Conservation (phyloP, 805 yeast genomes). For the Candida vartiovaarae region DNA sequence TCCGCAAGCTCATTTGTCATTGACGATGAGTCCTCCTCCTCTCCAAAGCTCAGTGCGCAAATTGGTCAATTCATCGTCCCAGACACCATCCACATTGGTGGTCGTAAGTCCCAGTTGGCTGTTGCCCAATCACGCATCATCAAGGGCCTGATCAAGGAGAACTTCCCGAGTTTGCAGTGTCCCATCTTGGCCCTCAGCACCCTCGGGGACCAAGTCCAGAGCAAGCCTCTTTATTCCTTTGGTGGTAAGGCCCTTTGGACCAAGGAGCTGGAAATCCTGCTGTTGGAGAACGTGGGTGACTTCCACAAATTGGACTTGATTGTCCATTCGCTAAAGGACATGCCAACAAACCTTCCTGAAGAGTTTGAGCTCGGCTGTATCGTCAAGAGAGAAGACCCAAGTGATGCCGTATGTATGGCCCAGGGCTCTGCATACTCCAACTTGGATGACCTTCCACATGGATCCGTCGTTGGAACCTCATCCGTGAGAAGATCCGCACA, state of each 20-base stretch:
- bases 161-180: slow-evolving; percentile 61
- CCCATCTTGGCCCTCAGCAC: slow-evolving; percentile 78
- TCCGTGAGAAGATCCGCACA: slow-evolving; percentile 93
- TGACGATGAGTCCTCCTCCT: slow-evolving; percentile 12
- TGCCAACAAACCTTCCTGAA: slow-evolving; percentile 86
- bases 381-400: slow-evolving; percentile 81
- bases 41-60: too few relatives aligned
- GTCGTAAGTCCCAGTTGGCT: slow-evolving; percentile 83
- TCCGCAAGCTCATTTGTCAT: slow-evolving; percentile 17
- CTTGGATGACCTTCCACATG: slow-evolving; percentile 72
- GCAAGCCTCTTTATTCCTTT: slow-evolving; percentile 82
- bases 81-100: slow-evolving; percentile 54
- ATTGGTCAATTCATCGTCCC: slow-evolving; percentile 4
- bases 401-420: slow-evolving; percentile 84
- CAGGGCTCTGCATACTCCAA: slow-evolving; percentile 52
- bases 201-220: slow-evolving; percentile 83
- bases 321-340: slow-evolving; percentile 90
- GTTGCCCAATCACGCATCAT: slow-evolving; percentile 79
- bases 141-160: slow-evolving; percentile 46
- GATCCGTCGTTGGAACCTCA: slow-evolving; percentile 88
- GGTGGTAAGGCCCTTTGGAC: slow-evolving; percentile 98
- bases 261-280: slow-evolving; percentile 78
- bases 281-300: slow-evolving; percentile 54
- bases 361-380: slow-evolving; percentile 88
- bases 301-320: slow-evolving; percentile 74